Evolutionary conservation across 2,329 filamentous ascomycete genomes (phyloP).

Genomic region (Alternaria gaisen): DNA sequence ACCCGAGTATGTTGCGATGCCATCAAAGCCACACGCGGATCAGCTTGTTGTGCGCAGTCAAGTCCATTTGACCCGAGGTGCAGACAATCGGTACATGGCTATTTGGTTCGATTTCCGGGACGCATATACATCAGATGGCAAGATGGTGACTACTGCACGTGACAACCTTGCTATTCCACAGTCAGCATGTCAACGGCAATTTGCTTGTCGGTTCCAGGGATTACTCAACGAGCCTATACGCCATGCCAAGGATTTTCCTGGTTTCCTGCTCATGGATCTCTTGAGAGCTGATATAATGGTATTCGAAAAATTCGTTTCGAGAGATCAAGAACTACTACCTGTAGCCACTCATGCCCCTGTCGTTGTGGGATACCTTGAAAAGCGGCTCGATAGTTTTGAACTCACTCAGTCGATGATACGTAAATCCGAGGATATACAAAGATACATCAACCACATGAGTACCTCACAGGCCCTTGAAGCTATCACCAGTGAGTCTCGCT

Average conservation of each 20-base stretch:
- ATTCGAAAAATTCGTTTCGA: background rate
- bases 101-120: background rate
- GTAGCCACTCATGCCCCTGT: background rate
- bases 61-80: background rate
- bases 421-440: background rate
- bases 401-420: background rate
- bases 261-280: background rate
- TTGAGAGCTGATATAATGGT: background rate
- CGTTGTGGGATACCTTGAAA: background rate
- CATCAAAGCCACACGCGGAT: background rate
- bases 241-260: background rate
- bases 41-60: background rate
- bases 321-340: background rate
- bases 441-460: background rate
- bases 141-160: background rate
- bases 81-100: background rate
- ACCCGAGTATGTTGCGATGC: background rate
- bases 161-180: background rate
- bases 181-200: background rate
- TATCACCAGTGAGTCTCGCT: too few relatives aligned
- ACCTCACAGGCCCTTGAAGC: too few relatives aligned
- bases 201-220: background rate
- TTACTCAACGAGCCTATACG: background rate
- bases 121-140: background rate
- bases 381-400: background rate